Percentiles rank a stretch among this genome's conserved stretches.
These are phyloP conservation scores for Aegilops sharonensis DNA, from an alignment of 176 grass and related monocot species.

Conservation along the genomic window DNA sequence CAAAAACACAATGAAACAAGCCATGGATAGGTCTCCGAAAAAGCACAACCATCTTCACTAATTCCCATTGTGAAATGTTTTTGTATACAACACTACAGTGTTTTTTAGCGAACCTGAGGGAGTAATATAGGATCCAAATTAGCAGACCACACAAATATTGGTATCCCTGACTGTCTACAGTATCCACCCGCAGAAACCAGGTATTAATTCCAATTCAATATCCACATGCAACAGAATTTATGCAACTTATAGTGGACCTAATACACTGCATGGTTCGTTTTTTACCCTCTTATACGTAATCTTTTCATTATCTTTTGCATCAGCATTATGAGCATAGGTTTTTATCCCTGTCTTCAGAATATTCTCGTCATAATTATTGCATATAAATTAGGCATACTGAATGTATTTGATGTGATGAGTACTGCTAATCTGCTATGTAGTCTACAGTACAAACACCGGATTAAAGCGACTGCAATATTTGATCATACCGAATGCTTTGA, in stretches of 20 bases:
- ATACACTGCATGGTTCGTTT: not conserved
- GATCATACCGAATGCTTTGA: not conserved
- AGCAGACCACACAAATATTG: not conserved
- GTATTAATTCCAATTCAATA: not conserved
- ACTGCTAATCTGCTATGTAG: not conserved
- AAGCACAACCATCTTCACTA: not conserved
- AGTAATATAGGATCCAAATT: not conserved
- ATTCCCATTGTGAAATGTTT: not conserved
- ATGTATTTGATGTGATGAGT: not conserved
- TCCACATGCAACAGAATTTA: not conserved
- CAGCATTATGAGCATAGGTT: not conserved
- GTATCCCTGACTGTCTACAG: no score
- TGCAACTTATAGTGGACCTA: conserved; percentile 1
- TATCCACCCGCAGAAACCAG: not conserved
- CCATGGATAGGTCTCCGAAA: not conserved
- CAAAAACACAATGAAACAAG: no score
- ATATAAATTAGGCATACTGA: not conserved
- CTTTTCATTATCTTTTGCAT: not conserved
- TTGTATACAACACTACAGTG: no score
- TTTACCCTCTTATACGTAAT: not conserved
- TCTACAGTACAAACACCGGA: not conserved
- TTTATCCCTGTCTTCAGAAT: not conserved
- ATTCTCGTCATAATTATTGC: not conserved
- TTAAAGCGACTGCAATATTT: not conserved
- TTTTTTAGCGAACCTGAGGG: not conserved